A percentile compares a stretch with the other conserved stretches of the same genome.
These are phyloP conservation scores for Globisporangium takayamanum DNA, from an alignment of 352 stramenopile species.

Conservation along the genomic window DNA sequence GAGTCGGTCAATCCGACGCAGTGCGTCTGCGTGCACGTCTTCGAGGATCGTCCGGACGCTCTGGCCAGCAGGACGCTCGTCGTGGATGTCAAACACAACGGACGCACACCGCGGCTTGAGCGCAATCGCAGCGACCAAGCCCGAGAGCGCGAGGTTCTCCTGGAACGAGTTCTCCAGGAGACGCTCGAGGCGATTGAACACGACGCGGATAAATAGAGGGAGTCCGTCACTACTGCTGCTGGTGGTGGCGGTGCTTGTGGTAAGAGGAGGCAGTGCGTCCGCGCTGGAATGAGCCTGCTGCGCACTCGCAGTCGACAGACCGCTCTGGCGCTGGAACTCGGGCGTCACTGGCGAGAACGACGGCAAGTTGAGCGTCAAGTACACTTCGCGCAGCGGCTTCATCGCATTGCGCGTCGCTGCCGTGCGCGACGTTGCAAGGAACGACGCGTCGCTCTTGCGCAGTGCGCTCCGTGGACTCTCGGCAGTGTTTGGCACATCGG, in stretches of 20 bases:
- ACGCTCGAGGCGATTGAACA: conserved; percentile 67
- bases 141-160: conserved; percentile 77
- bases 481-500: neutral
- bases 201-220: conserved; percentile 63
- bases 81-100: conserved; percentile 50
- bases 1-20: conserved; percentile 52
- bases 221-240: conserved; percentile 8
- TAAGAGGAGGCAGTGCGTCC: neutral
- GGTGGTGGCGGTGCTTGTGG: conserved; percentile 1
- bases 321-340: conserved; percentile 11
- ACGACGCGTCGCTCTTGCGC: neutral
- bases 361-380: conserved; percentile 58
- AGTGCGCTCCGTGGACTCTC: no score
- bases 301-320: neutral
- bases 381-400: conserved; percentile 60
- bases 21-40: conserved; percentile 64
- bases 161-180: conserved; percentile 79
- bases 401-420: conserved; percentile 52
- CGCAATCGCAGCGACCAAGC: conserved; percentile 63
- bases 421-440: conserved; percentile 32
- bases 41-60: conserved; percentile 77
- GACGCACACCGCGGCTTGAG: conserved; percentile 46
- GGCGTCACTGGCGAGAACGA: conserved; percentile 58
- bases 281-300: neutral
- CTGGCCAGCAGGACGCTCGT: conserved; percentile 28